Base-by-base conservation (phyloP, 768 basidiomycete species). In the Tylopilus balloui region DNA sequence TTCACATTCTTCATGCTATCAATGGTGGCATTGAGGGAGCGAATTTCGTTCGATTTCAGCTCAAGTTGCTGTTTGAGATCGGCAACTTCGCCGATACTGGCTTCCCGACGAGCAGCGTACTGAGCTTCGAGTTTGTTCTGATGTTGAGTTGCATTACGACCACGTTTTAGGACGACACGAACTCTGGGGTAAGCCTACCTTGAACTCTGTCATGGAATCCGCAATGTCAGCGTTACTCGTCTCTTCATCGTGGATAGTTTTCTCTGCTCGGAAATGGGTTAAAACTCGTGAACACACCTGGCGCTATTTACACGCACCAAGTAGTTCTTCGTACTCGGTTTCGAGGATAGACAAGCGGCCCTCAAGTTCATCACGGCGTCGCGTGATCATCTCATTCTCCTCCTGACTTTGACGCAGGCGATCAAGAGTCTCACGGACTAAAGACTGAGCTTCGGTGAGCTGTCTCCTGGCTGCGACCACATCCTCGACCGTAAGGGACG, bases 1-100 rank as follows among this genome's bases (percentile, higher is more conserved):
- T 97, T 98, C 54, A 96, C 88, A 61, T 89, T 86, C 74, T 95
- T 94, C 60, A 96, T 78, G 68, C 86, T 88, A 63, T 98, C 95
- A 50, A 96, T 84, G 6, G 89, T 85, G 39, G 84, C 81, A 59
- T 90, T 88, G 54, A 95, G 73, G 54, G 78, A 83, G 51, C 91
- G 84, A 46, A 92, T 80, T 69, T 99, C 96, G 51, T 84, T 88
- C 31, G 73, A 73, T 63, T 84, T 85, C 60, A 87, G 71, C 59
- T 97, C 96, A 35, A 95, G 74, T 62, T 97, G 94, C 60, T 92
- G 90, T 67, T 84, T 90, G 53, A 97, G 78, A 65, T 95, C 89
- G 14, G 77, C 69, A 17, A 87, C 86, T 67, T 99, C 96, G 55
- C 81, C 81, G 44, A 83, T 69, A 55, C 94, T 86, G 21, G 92